A percentile compares a stretch with the other conserved stretches of the same genome.
Evolutionary conservation across 495 filamentous ascomycete species (phyloP).

Genomic region (Hyphodiscus hymeniophilus): DNA sequence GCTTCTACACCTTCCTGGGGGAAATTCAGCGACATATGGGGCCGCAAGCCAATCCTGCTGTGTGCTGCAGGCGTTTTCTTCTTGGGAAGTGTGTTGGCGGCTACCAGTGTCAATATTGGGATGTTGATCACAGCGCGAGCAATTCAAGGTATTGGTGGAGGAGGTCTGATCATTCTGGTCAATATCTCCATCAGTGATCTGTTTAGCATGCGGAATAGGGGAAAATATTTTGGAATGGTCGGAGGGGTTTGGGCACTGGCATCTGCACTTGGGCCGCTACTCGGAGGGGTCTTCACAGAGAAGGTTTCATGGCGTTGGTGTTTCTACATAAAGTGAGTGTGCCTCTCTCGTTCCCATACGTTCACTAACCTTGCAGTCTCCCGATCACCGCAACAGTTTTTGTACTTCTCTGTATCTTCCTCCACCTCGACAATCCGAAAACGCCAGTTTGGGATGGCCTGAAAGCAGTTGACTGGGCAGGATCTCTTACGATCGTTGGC

Average conservation of each 20-base stretch:
- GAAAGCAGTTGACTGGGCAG: conserved; percentile 69
- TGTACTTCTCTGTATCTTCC: conserved; percentile 56
- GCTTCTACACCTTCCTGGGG: conserved; percentile 70
- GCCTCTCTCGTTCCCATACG: neutral
- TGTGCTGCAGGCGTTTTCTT: conserved; percentile 68
- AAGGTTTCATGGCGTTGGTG: conserved; percentile 40
- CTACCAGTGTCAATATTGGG: conserved; percentile 53
- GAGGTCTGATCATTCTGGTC: conserved; percentile 70
- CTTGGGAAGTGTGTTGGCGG: conserved; percentile 65
- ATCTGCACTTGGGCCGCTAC: conserved; percentile 61
- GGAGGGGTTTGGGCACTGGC: conserved; percentile 71
- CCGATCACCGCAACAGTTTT: conserved; percentile 68
- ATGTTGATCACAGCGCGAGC: conserved; percentile 72
- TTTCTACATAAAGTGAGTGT: neutral
- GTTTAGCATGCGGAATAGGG: conserved; percentile 63
- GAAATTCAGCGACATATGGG: conserved; percentile 82
- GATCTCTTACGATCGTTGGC: conserved; percentile 60
- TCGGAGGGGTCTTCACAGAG: conserved; percentile 69
- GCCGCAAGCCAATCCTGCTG: conserved; percentile 72
- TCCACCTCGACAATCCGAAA: conserved; percentile 68
- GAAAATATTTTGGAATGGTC: conserved; percentile 46
- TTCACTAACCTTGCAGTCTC: too few relatives aligned
- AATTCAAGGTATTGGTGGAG: conserved; percentile 78
- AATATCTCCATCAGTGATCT: conserved; percentile 79
- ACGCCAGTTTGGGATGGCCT: conserved; percentile 64